Evolutionary conservation across 2,329 filamentous ascomycete species (phyloP), one percentile per base, ranked within the genome.

Genomic region (Sphaerulina populicola): DNA sequence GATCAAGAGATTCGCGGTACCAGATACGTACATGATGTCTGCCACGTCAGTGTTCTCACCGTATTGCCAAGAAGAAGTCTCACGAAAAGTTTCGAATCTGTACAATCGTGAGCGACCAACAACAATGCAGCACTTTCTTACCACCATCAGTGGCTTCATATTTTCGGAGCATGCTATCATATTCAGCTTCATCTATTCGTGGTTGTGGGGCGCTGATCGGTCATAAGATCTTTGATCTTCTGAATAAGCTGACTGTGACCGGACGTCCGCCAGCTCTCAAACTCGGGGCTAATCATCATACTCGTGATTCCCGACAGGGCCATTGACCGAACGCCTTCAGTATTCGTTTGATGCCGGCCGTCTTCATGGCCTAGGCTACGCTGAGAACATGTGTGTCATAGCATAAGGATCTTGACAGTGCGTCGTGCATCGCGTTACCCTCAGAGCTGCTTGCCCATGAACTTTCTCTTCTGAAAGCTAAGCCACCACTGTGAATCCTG

Each of bases 391-490:
- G 31, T 35, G 10, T n/a, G 31, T n/a, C 31, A 9, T n/a, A n/a
- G 31, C 31, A 35, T 35, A n/a, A 11, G 31, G 12, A n/a, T 35
- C 31, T 35, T 4, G 10, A 11, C 8, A 35, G 31, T 35, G 31
- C 8, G 10, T 35, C 12, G 10, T 35, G 31, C 10, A 35, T 35
- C 31, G 12, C 10, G 31, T 42, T 8, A 23, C 33, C 9, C 49
- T 68, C 60, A 70, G 54, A 70, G 57, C 47, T 71, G 66, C 81
- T 97, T 97, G 69, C 90, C 90, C 93, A 98, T 97, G 68, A 98
- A 98, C 81, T 96, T 96, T 74, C 93, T 84, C 83, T 97, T 97
- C 48, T 87, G 88, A 70, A 96, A 98, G 77, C 93, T 97, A 69
- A 98, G 73, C 93, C 93, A 98, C 88, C 91, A 97, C 82, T 94